A percentile compares a stretch with the other conserved stretches of the same genome.
phyloP scores from a whole-genome alignment of 257 asterid species.

The Oldenlandia corymbosa region DNA sequence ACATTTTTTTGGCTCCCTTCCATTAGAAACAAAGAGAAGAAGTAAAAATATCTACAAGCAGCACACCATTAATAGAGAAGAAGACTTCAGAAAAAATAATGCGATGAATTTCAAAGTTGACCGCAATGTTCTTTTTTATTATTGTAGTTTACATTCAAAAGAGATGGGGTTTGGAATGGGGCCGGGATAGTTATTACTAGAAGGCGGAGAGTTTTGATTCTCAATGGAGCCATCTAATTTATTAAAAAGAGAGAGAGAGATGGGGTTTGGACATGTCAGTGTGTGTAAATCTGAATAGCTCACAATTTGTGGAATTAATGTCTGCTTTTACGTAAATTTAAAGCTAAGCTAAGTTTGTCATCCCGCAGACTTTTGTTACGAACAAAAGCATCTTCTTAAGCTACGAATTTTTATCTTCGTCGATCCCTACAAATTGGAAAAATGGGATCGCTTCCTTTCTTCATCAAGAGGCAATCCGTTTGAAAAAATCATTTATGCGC shows the following conservation, averaged over 20 bases:
- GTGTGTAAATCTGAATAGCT: too few species aligned
- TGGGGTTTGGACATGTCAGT: constrained; percentile 1
- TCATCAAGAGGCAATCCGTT: constrained; percentile 23
- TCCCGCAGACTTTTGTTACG: constrained; percentile 1
- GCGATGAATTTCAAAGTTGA: constrained; percentile 27
- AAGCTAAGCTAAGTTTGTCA: constrained; percentile 13
- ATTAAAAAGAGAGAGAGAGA: not conserved
- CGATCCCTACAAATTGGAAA: not conserved
- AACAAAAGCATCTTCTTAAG: not conserved
- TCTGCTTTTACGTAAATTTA: constrained; percentile 20
- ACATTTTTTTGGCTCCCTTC: too few species aligned
- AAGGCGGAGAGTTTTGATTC: too few species aligned
- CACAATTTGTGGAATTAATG: constrained; percentile 16
- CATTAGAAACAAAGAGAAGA: too few species aligned
- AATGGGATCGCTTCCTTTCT: constrained; percentile 24
- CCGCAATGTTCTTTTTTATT: too few species aligned
- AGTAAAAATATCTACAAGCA: constrained; percentile 16
- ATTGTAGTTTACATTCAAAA: too few species aligned
- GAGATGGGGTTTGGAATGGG: too few species aligned
- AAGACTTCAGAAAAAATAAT: constrained; percentile 1
- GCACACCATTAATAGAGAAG: not conserved
- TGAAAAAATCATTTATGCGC: too few species aligned
- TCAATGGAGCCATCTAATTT: too few species aligned
- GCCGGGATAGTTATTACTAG: too few species aligned
- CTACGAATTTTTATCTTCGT: too few species aligned